Conservation (phyloP, 2,329 filamentous ascomycete species). For the Helotiales sp. region DNA sequence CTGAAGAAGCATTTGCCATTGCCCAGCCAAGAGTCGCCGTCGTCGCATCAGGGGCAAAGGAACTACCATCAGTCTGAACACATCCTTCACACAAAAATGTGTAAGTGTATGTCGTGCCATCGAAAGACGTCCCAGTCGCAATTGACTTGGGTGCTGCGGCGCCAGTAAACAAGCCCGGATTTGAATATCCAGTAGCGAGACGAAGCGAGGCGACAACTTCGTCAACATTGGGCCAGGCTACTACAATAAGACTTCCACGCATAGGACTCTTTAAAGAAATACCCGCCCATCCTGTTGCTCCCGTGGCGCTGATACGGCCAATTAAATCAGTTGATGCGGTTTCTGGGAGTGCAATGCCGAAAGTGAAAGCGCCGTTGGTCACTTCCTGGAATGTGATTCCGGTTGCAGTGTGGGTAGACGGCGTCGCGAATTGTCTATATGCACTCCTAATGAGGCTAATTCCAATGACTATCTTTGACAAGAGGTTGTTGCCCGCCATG, state of each 20-base stretch:
- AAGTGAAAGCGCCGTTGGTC: neutral
- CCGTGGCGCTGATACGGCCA: conserved; percentile 8
- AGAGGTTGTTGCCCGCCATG: neutral
- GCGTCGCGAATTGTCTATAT: neutral
- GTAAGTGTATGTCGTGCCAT: conserved; percentile 9
- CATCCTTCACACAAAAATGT: conserved; percentile 14
- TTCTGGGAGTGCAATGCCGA: conserved; percentile 12
- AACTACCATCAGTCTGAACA: conserved; percentile 7
- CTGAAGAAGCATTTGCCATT: neutral
- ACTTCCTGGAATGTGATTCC: conserved; percentile 16
- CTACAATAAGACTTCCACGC: conserved; percentile 52
- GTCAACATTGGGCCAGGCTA: conserved; percentile 55
- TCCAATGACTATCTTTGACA: neutral
- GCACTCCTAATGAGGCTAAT: neutral
- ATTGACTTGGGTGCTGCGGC: conserved; percentile 1
- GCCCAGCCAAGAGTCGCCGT: neutral
- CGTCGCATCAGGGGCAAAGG: neutral
- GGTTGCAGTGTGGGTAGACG: neutral
- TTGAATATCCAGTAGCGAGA: conserved; percentile 10
- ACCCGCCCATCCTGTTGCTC: conserved; percentile 52
- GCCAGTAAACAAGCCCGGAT: neutral
- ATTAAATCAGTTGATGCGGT: conserved; percentile 10
- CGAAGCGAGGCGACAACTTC: conserved; percentile 48
- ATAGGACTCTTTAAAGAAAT: conserved; percentile 53
- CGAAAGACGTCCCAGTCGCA: neutral